Evolutionary conservation across 192 early-diverging fungal genomes (phyloP), one percentile per base, ranked within the genome.

Genomic region (Backusella sp.): DNA sequence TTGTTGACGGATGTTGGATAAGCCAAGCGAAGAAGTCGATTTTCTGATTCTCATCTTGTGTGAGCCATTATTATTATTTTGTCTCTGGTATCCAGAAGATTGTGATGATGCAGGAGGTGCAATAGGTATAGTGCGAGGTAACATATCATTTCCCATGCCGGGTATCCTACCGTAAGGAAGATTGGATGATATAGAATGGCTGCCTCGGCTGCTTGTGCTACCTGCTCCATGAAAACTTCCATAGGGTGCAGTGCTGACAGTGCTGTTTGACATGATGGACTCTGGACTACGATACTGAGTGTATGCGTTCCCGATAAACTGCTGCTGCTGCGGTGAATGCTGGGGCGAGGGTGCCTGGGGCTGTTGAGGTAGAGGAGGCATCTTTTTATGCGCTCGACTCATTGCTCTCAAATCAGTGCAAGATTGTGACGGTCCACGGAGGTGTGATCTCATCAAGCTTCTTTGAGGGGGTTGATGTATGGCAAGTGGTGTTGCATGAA

Each of bases 11-110:
- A 44, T 49, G 17, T 71, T 71, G 12, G 70, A 49, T 30, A 71
- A 30, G 9, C 70, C 70, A 30, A 30, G 39, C 19, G 26, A 28
- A 49, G 70, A 71, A 26, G 42, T 28, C 23, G 36, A 41, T 17
- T 71, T 71, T 49, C 39, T 71, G 28, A 71, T 49, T 46, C 70
- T 71, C 42, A 71, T 71, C 12, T 71, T 71, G 41, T 44, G 56
- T 28, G 56, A 62, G 12, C 56, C 56, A 62, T 62, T 62, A 32
- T 32, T 32, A 11, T 62, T 71, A 21, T 36, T 41, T 32, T 49
- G 70, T 26, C 44, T 41, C 49, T 26, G 70, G 15, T 71, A 71
- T 30, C 70, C 70, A 6, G 70, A 49, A 6, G 70, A 71, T 34
- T 71, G 70, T 23, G 70, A 41, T 6, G 39, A 17, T 46, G 39